Conservation (phyloP, 257 asterid genomes). For the Lycium barbarum region DNA sequence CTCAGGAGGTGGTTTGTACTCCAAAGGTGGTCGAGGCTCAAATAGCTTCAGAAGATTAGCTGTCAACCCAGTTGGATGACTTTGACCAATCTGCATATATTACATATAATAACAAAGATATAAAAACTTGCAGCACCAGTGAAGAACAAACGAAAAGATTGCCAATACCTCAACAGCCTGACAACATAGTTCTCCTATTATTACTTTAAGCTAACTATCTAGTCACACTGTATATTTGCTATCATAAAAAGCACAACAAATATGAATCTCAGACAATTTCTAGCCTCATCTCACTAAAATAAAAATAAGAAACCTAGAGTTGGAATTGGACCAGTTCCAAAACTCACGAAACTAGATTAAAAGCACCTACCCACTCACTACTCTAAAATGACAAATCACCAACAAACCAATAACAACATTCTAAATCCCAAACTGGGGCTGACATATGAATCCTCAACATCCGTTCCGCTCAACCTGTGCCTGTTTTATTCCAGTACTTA, state of each 20-base stretch:
- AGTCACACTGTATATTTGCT: not conserved
- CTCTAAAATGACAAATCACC: not conserved
- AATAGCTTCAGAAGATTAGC: slow-evolving; percentile 80
- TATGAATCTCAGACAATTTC: not conserved
- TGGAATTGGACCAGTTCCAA: not conserved
- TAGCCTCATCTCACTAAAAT: not conserved
- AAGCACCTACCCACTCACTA: not conserved
- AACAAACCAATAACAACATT: not conserved
- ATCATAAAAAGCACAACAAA: not conserved
- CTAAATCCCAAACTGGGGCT: slow-evolving; percentile 1
- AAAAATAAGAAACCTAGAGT: not conserved
- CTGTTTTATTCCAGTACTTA: not conserved
- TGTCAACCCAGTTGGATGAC: slow-evolving; percentile 98
- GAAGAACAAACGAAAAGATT: not conserved
- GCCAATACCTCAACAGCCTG: not conserved
- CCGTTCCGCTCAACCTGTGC: not conserved
- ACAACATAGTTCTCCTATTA: not conserved
- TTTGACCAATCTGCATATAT: slow-evolving; percentile 81
- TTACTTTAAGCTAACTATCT: not conserved
- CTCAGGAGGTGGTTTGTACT: slow-evolving; percentile 89
- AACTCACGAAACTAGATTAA: not conserved
- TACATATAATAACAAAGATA: not conserved
- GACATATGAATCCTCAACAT: not conserved
- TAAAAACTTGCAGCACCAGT: not conserved
- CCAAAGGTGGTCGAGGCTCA: slow-evolving; percentile 97